These are phyloP conservation scores for Clavispora fructus DNA, from an alignment of 805 yeast genomes.

Conservation along the genomic window DNA sequence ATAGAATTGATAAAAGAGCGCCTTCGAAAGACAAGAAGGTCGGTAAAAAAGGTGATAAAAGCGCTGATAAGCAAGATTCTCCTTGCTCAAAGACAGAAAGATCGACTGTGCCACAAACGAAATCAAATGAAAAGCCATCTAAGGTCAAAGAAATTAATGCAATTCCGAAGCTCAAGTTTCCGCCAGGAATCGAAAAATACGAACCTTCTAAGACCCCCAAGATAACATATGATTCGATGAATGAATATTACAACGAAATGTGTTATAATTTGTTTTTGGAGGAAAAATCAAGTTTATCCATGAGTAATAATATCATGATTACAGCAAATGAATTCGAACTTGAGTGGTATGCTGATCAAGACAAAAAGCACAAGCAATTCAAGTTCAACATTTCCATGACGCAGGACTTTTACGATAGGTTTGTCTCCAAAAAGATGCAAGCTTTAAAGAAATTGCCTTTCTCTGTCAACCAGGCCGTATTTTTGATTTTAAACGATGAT, in stretches of 20 bases:
- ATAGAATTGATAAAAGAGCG: too few species aligned
- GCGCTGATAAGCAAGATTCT: too few species aligned
- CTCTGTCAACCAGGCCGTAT: conserved; percentile 51
- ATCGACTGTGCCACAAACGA: too few species aligned
- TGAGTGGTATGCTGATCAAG: conserved; percentile 47
- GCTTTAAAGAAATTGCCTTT: conserved; percentile 57
- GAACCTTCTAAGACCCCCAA: conserved; percentile 36
- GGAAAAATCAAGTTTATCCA: conserved; percentile 39
- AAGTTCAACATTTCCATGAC: conserved; percentile 39
- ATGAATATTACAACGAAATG: conserved; percentile 52
- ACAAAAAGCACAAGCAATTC: conserved; percentile 35
- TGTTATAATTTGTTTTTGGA: conserved; percentile 60
- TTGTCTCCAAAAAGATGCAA: conserved; percentile 46
- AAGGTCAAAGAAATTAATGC: neutral
- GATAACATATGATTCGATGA: conserved; percentile 44
- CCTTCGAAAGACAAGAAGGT: too few species aligned
- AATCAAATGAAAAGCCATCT: too few species aligned
- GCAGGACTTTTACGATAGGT: conserved; percentile 44
- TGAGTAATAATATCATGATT: conserved; percentile 34
- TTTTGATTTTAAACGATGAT: conserved; percentile 46
- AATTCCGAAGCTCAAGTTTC: conserved; percentile 7
- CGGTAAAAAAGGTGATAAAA: too few species aligned
- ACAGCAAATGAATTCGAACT: conserved; percentile 41
- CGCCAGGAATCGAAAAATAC: conserved; percentile 25
- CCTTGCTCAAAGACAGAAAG: too few species aligned